Evolutionary conservation across 2,329 filamentous ascomycete species (phyloP).

Genomic region (Pseudogymnoascus sp.): DNA sequence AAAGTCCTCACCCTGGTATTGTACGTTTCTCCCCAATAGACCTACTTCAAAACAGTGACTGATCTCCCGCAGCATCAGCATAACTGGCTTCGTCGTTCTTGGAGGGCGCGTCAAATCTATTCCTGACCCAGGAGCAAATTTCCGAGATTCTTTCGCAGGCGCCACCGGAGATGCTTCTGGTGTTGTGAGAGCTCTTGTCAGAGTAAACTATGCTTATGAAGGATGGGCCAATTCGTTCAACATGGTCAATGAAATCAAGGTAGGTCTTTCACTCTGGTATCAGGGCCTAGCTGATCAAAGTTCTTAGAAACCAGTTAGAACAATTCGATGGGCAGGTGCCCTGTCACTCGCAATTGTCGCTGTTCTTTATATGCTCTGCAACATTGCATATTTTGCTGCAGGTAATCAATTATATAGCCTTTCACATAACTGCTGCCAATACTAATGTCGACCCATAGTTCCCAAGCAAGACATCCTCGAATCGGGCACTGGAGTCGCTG

Average conservation of each 20-base stretch:
- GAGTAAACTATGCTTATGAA: slow-evolving; percentile 49
- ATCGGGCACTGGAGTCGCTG: slow-evolving; percentile 47
- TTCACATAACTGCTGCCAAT: background rate
- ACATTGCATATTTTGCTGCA: slow-evolving; percentile 53
- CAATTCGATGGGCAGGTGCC: slow-evolving; percentile 42
- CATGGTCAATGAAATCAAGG: slow-evolving; percentile 52
- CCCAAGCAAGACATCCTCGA: slow-evolving; percentile 44
- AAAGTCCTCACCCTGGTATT: slow-evolving; percentile 58
- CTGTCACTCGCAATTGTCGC: slow-evolving; percentile 44
- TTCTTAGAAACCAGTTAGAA: slow-evolving; percentile 45
- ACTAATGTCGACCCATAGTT: slow-evolving; percentile 25
- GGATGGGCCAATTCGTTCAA: slow-evolving; percentile 55
- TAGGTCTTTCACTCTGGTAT: slow-evolving; percentile 15
- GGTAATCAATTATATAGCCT: slow-evolving; percentile 23
- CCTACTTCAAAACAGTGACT: background rate
- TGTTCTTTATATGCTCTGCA: slow-evolving; percentile 49
- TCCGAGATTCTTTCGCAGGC: slow-evolving; percentile 45
- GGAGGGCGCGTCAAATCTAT: slow-evolving; percentile 39
- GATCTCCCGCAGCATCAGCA: slow-evolving; percentile 35
- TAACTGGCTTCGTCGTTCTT: slow-evolving; percentile 55
- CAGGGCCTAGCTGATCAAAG: background rate
- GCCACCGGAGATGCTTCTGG: slow-evolving; percentile 34
- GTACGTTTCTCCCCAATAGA: slow-evolving; percentile 21
- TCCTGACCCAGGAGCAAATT: slow-evolving; percentile 44
- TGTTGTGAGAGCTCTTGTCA: slow-evolving; percentile 51